Evolutionary conservation across 495 filamentous ascomycete species (phyloP), one percentile per base, ranked within the genome.

Genomic region (Geoglossum glabrum): DNA sequence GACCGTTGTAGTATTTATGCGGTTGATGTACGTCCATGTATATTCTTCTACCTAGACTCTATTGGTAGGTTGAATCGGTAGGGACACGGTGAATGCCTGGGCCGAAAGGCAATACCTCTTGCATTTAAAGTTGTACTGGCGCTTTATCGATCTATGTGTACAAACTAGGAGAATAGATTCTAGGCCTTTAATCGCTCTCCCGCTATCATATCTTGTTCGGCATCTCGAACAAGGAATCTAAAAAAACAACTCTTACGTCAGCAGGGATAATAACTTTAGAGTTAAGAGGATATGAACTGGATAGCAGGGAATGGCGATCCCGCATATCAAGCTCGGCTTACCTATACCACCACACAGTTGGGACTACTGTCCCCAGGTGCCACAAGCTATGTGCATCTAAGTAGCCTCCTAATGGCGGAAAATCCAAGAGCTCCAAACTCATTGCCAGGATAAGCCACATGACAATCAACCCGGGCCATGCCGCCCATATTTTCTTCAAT

Each of bases 341-440:
- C 92, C 85, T 85, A 67, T 98, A 98, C 85, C 87, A 97, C 78
- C 90, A 80, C 40, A 90, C 74, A 7, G 89, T 86, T 30, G 92
- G 92, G 54, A 78, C 76, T 50, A 98, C 89, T 1, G 92, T 98
- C 38, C 86, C 87, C 59, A 92, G 67, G 78, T 98, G 92, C 92
- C 92, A 98, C 59, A 98, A 69, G 62, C 86, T 89, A 75, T 98
- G 92, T 21, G 92, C 92, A 76, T 98, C 92, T 40, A 98, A 66
- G 64, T 82, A 79, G 15, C 85, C 86, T 72, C 80, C 76, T 63
- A 86, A 72, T 1, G 92, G 92, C 58, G 93, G 79, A 66, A 98
- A 98, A 69, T 98, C 92, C 58, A 97, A 71, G 64, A 98, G 64
- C 69, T 98, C 92, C 66, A 98, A 71, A 66, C 90, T 89, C 92